Evolutionary conservation across 768 basidiomycete species (phyloP).

Genomic region (Infundibulicybe gibba): DNA sequence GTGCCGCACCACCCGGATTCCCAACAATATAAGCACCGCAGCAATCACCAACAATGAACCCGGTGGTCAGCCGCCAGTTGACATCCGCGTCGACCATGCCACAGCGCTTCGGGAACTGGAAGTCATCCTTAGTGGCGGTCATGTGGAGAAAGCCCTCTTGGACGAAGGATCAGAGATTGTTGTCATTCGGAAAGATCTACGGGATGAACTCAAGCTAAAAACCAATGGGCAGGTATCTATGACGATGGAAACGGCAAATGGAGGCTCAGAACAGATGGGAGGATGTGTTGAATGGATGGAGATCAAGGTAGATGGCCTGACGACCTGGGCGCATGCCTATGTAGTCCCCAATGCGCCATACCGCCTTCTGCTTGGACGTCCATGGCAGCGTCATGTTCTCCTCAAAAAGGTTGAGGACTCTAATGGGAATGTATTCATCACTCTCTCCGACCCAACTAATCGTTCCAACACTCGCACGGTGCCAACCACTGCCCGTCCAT

Average conservation of each 20-base stretch:
- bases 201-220: constrained; percentile 2
- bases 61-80: not conserved
- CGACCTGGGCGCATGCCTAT: constrained; percentile 17
- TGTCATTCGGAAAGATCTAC: constrained; percentile 14
- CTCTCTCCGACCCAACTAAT: constrained; percentile 2
- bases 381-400: constrained; percentile 14
- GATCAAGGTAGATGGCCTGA: constrained; percentile 10
- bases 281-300: constrained; percentile 12
- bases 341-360: constrained; percentile 14
- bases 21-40: not conserved
- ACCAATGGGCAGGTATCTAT: constrained; percentile 12
- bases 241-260: constrained; percentile 18
- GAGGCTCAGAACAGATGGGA: constrained; percentile 4
- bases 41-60: not conserved
- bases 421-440: not conserved
- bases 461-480: not conserved
- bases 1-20: constrained; percentile 2
- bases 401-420: constrained; percentile 7
- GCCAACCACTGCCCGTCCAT: not conserved
- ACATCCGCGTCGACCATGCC: constrained; percentile 2
- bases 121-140: constrained; percentile 4
- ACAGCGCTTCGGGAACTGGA: constrained; percentile 8
- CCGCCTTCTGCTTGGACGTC: constrained; percentile 10
- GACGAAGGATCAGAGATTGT: constrained; percentile 20
- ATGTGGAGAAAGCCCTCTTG: constrained; percentile 6